Evolutionary conservation across 2,329 filamentous ascomycete species (phyloP).

Genomic region (Dactylellina drechsleri): DNA sequence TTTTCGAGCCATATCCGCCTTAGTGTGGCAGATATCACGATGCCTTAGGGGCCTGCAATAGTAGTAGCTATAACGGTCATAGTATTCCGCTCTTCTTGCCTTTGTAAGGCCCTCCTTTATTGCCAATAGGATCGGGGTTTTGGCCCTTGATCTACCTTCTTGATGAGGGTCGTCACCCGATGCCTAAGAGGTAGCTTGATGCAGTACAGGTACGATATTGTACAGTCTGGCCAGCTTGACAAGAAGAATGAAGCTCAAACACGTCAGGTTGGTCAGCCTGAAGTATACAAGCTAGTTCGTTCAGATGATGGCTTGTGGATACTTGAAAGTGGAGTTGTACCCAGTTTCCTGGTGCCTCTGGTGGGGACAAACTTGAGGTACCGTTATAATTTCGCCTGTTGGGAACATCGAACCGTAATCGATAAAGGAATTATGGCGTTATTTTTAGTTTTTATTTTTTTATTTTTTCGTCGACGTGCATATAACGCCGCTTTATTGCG

Average conservation of each 20-base stretch:
- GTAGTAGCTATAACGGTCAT: too few species aligned
- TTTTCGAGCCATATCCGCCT: too few species aligned
- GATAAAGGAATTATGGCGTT: constrained; percentile 14
- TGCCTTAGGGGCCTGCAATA: too few species aligned
- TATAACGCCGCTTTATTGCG: constrained; percentile 35
- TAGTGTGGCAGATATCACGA: too few species aligned
- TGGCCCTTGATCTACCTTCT: background rate
- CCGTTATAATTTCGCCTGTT: constrained; percentile 1
- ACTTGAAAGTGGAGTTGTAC: background rate
- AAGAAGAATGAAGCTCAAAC: background rate
- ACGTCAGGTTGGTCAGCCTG: too few species aligned
- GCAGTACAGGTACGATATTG: background rate
- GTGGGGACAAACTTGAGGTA: constrained; percentile 1
- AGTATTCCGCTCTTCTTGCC: too few species aligned
- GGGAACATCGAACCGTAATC: background rate
- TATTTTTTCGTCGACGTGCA: constrained; percentile 9
- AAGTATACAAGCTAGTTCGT: too few species aligned
- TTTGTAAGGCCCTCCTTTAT: too few species aligned
- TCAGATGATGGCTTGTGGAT: background rate
- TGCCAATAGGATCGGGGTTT: background rate
- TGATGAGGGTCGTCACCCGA: background rate
- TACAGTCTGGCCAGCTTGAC: background rate
- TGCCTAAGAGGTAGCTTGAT: background rate
- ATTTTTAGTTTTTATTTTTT: constrained; percentile 24
- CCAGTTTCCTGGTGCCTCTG: background rate